phyloP scores from a whole-genome alignment of 1,284 basidiomycete species.

The Papiliotrema fonsecae region DNA sequence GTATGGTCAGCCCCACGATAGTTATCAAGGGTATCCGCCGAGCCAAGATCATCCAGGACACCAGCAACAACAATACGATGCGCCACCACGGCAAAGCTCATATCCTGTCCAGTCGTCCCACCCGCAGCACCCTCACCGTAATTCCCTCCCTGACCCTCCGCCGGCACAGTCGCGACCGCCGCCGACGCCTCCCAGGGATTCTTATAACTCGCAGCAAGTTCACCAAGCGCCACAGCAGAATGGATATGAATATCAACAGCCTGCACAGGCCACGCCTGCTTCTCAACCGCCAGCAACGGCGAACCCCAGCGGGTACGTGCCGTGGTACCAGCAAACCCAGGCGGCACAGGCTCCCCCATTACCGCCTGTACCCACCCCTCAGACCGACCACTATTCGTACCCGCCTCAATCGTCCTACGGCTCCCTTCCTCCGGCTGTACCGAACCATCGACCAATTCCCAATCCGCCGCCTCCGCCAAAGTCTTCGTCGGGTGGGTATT shows the following conservation, averaged over 20 bases:
- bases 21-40: conserved; percentile 6
- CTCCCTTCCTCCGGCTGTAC: conserved; percentile 18
- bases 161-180: conserved; percentile 1
- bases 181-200: conserved; percentile 2
- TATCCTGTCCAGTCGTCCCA: neutral
- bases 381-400: neutral
- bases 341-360: conserved; percentile 4
- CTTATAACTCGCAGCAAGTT: neutral
- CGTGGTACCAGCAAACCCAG: conserved; percentile 44
- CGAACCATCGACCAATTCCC: conserved; percentile 17
- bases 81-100: neutral
- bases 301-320: conserved; percentile 29
- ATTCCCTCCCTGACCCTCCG: neutral
- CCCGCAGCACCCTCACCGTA: neutral
- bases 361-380: conserved; percentile 3
- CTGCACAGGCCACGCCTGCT: neutral
- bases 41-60: neutral
- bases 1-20: neutral
- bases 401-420: conserved; percentile 9
- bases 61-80: neutral
- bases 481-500: conserved; percentile 27
- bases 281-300: conserved; percentile 8
- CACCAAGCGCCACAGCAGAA: neutral
- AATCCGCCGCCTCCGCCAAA: conserved; percentile 24
- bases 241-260: neutral